Evolutionary conservation across 2,329 filamentous ascomycete genomes (phyloP).

Genomic region (Aureobasidium sp.): DNA sequence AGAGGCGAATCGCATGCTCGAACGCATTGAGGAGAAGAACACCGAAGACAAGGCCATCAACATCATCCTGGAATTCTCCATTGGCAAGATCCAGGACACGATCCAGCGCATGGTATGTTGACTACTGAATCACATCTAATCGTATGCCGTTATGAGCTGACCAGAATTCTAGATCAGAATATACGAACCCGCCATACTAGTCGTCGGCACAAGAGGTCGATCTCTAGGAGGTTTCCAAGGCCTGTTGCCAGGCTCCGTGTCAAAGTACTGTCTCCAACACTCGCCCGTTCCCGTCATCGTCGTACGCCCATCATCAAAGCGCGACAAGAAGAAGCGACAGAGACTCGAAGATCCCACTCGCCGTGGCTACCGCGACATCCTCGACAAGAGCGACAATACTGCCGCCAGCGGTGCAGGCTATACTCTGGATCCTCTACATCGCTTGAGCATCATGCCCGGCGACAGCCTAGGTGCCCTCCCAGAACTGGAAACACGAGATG

Average conservation of each 20-base stretch:
- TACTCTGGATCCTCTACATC: conserved; percentile 43
- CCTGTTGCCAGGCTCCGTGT: conserved; percentile 78
- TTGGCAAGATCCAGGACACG: conserved; percentile 82
- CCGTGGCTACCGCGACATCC: conserved; percentile 68
- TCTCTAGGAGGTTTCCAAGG: conserved; percentile 81
- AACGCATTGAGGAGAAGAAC: conserved; percentile 72
- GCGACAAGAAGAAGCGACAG: conserved; percentile 83
- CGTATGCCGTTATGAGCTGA: not conserved
- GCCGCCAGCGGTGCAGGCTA: conserved; percentile 39
- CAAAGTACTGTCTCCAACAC: conserved; percentile 90
- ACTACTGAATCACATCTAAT: too few species aligned
- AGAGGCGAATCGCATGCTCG: conserved; percentile 66
- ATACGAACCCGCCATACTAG: conserved; percentile 82
- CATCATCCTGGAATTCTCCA: conserved; percentile 75
- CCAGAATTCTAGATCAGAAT: conserved; percentile 63
- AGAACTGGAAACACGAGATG: conserved; percentile 19
- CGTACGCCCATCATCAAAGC: conserved; percentile 77
- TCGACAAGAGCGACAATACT: conserved; percentile 50
- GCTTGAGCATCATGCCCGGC: conserved; percentile 35
- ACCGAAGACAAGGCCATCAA: conserved; percentile 75
- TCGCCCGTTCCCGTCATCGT: conserved; percentile 90
- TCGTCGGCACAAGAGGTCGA: conserved; percentile 80
- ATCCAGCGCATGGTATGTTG: conserved; percentile 76
- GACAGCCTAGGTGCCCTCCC: conserved; percentile 28
- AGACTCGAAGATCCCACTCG: conserved; percentile 67